Conservation (phyloP, 164 flowering plant genomes). For the Cinnamomum chago region DNA sequence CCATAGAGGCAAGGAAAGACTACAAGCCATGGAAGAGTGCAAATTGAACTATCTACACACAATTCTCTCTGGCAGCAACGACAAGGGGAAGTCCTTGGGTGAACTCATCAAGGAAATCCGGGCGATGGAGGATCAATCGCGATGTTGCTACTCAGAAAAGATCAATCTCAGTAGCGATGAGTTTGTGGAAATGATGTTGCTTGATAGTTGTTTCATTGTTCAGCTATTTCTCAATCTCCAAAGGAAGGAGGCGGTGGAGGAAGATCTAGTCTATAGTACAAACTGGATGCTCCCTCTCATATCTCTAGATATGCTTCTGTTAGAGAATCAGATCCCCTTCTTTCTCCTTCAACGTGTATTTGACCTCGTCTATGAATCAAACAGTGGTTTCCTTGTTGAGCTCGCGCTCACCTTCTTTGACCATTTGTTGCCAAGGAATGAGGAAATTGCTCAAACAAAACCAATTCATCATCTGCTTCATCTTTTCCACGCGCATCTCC, state of each 20-base stretch:
- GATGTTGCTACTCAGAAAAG: conserved; percentile 47
- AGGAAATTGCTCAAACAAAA: background rate
- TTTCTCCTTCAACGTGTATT: conserved; percentile 10
- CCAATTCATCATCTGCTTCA: conserved; percentile 13
- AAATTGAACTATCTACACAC: conserved; percentile 48
- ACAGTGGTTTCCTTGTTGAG: background rate
- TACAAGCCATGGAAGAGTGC: conserved; percentile 54
- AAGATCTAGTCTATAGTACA: conserved; percentile 9
- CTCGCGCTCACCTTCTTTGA: conserved; percentile 17
- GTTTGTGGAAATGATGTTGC: conserved; percentile 65
- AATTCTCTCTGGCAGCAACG: conserved; percentile 34
- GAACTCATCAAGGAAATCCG: conserved; percentile 27
- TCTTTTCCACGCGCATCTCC: conserved; percentile 5
- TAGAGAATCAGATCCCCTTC: conserved; percentile 20
- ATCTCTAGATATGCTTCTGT: conserved; percentile 8
- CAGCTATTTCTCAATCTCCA: conserved; percentile 42
- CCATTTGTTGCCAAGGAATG: conserved; percentile 4
- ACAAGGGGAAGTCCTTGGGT: conserved; percentile 35
- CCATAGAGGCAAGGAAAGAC: conserved; percentile 42
- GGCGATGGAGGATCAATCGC: conserved; percentile 39
- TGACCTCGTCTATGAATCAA: background rate
- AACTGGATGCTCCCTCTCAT: conserved; percentile 4
- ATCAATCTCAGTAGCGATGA: conserved; percentile 34
- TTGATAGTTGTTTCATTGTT: conserved; percentile 54
- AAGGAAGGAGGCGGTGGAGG: conserved; percentile 15